Evolutionary conservation across 345 rosid genomes (phyloP), one percentile per base, ranked within the genome.

Genomic region (Brassica carinata): DNA sequence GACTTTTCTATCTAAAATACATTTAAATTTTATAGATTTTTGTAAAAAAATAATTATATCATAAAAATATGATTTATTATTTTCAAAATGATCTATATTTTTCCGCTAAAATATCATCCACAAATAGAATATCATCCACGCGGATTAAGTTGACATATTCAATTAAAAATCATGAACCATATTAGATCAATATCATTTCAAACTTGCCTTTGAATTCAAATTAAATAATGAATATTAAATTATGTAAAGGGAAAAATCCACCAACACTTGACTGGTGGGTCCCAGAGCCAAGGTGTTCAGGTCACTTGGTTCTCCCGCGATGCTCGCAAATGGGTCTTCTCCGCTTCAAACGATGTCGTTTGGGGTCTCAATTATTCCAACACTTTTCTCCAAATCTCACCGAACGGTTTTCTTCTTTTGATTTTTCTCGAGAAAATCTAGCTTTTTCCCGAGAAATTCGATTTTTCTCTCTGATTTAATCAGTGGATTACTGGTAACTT

Each of bases 341-440:
- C 70, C 81, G 48, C 0, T 2, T 5, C 26, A 38, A 72, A 81
- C 84, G 84, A 4, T 48, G 84, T 48, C 84, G 84, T 76, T 76
- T 64, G 23, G 1, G 7, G 29, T 29, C 26, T 40, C 36, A 8
- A 65, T 55, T 55, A 15, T 79, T 36, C 67, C 77, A 67, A 67
- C 61, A 30, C 69, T 30, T 18, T 19, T 74, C 83, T 71, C 68
- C 74, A 57, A 75, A 75, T 81, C 80, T 64, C 73, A 53, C 83
- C 79, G 19, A 64, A 64, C 67, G 43, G 34, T 67, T 45, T 5
- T 73, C n/a, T 8, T 53, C 58, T 8, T 10, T 7, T n/a, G 9
- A n/a, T 55, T 51, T 34, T 78, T 72, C 77, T 29, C 74, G 77
- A 72, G 82, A 79, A 79, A 79, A 79, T 72, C 19, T 15, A 34